Conservation (phyloP, 306 rosid species). For the Prunus davidiana region DNA sequence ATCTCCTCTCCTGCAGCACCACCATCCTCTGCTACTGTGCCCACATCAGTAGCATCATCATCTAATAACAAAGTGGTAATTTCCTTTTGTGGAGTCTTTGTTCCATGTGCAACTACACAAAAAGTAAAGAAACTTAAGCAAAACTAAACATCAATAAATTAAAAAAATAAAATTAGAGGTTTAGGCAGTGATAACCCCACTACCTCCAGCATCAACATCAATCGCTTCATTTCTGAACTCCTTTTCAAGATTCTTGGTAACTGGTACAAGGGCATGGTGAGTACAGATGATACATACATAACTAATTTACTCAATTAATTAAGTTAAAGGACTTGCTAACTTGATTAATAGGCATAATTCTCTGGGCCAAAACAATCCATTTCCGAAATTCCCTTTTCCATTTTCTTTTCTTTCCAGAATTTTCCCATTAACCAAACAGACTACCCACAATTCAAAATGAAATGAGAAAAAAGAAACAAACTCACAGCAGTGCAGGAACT, state of each 20-base stretch:
- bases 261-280: constrained; percentile 27
- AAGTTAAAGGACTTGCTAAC: not conserved
- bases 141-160: not conserved
- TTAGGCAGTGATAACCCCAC: constrained; percentile 25
- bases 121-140: not conserved
- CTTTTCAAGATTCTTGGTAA: constrained; percentile 14
- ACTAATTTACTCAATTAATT: not conserved
- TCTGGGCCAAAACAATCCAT: not conserved
- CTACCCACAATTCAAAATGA: not conserved
- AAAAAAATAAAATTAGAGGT: not conserved
- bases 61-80: constrained; percentile 17
- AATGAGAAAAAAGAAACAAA: not conserved
- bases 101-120: constrained; percentile 17
- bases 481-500: constrained; percentile 50
- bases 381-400: not conserved
- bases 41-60: constrained; percentile 7
- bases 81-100: constrained; percentile 17
- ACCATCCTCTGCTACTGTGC: constrained; percentile 18
- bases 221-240: constrained; percentile 25
- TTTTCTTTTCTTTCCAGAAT: not conserved
- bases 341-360: not conserved
- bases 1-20: constrained; percentile 18
- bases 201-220: constrained; percentile 46
- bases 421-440: constrained; percentile 5
- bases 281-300: not conserved